Evolutionary conservation across 306 rosid species (phyloP), one percentile per base, ranked within the genome.

Genomic region (Argentina anserina): DNA sequence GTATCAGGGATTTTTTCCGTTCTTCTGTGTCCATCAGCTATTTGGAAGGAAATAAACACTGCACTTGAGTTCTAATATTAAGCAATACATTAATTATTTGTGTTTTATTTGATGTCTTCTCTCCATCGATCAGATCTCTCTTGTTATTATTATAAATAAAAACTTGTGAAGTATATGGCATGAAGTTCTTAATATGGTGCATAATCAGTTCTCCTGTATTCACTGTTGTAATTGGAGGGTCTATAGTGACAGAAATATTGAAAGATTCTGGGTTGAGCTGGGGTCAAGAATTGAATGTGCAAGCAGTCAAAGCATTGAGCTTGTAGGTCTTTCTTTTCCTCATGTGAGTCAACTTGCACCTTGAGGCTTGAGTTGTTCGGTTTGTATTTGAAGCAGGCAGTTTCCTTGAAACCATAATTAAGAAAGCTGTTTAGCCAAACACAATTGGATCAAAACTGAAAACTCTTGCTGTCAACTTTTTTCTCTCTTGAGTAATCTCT

Each of bases 31-130:
- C 33, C 50, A 47, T 59, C 46, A 45, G 67, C 69, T 71, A 62
- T 75, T 41, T 21, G 36, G 61, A 29, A 75, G 74, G n/a, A n/a
- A n/a, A n/a, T n/a, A n/a, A n/a, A n/a, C n/a, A n/a, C 40, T 23
- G 78, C 66, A 47, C 76, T 71, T 80, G 52, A 69, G 43, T 75
- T 73, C 56, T 65, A 60, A 62, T 60, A 43, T 56, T 73, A 68
- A 61, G 61, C 76, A 21, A 65, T 29, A 12, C 73, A 52, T 70
- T 66, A 64, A 69, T 53, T 83, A 12, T 76, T 31, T 50, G 28
- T 72, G 26, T 65, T 58, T 60, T 70, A 56, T 70, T 33, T 70
- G 67, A 72, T 78, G 64, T 61, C 33, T 50, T 58, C 64, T 39
- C 33, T 59, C 71, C 53, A 31, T 59, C 71, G 47, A 31, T 70